Evolutionary conservation across 2,329 filamentous ascomycete genomes (phyloP).

Genomic region (Zasmidium citrigriseum): DNA sequence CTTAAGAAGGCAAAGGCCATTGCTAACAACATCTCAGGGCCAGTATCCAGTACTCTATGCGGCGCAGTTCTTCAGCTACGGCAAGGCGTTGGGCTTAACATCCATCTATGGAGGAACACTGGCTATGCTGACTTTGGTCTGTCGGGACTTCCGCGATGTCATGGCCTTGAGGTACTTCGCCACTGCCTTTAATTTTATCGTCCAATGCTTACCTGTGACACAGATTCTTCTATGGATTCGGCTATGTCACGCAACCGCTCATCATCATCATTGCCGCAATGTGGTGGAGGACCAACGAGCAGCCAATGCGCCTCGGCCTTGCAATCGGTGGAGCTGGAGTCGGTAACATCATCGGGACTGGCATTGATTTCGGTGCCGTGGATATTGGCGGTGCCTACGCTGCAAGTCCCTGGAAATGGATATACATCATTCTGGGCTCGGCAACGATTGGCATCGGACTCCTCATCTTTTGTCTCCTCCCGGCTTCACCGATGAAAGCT

Average conservation of each 20-base stretch:
- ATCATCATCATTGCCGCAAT: slow-evolving; percentile 1
- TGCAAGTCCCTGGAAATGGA: slow-evolving; percentile 9
- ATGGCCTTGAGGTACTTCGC: background rate
- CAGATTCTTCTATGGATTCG: background rate
- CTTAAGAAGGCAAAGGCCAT: no score
- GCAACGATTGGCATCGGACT: slow-evolving; percentile 7
- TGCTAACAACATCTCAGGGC: no score
- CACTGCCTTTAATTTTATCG: no score
- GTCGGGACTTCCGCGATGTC: background rate
- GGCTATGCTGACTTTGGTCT: background rate
- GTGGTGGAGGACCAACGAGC: slow-evolving; percentile 2
- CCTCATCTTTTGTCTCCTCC: slow-evolving; percentile 4
- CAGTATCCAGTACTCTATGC: background rate
- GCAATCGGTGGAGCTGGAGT: background rate
- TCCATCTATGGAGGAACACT: background rate
- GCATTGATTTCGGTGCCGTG: background rate
- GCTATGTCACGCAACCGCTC: background rate
- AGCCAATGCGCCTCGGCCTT: background rate
- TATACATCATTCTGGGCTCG: slow-evolving; percentile 10
- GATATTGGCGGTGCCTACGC: background rate
- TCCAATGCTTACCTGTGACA: no score
- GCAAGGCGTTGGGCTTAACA: background rate
- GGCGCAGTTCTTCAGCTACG: slow-evolving; percentile 1
- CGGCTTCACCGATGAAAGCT: background rate
- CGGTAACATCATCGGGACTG: background rate